These are phyloP conservation scores for Teratosphaeria zuluensis DNA, from an alignment of 2,329 filamentous ascomycete species.

Conservation along the genomic window DNA sequence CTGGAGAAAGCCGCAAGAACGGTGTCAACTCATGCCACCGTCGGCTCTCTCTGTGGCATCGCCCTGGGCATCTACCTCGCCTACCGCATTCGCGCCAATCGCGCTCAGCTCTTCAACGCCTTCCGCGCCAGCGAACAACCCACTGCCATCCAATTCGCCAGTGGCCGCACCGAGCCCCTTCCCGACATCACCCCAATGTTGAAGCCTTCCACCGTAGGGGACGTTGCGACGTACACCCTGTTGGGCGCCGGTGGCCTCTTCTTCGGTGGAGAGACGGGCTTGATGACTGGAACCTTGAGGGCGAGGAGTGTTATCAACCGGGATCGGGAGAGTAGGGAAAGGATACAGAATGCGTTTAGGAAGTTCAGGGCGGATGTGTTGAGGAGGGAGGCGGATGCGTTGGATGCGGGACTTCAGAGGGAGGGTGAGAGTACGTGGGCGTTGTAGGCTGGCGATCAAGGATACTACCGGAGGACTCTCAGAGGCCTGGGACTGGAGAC, in stretches of 20 bases:
- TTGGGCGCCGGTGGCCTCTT: constrained; percentile 54
- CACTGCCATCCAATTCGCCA: constrained; percentile 51
- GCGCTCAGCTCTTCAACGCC: constrained; percentile 50
- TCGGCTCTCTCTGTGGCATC: constrained; percentile 53
- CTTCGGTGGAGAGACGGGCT: constrained; percentile 53
- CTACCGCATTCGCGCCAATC: constrained; percentile 45
- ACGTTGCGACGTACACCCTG: constrained; percentile 54
- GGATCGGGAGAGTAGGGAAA: constrained; percentile 44
- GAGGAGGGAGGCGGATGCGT: constrained; percentile 45
- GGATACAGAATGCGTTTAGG: constrained; percentile 55
- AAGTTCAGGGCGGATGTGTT: constrained; percentile 55
- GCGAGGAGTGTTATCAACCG: constrained; percentile 44
- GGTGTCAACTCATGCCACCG: constrained; percentile 44
- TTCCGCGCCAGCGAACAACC: constrained; percentile 54
- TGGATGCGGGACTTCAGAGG: constrained; percentile 35
- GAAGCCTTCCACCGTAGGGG: constrained; percentile 48
- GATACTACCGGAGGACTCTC: background rate
- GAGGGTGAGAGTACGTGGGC: background rate
- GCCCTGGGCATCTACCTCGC: constrained; percentile 50
- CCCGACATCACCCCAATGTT: constrained; percentile 52
- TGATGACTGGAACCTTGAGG: constrained; percentile 47
- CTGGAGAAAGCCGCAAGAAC: constrained; percentile 47
- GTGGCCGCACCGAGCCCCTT: constrained; percentile 50
- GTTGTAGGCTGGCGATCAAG: background rate
- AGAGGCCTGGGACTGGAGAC: background rate